Evolutionary conservation across 2,329 filamentous ascomycete genomes (phyloP), one percentile per base, ranked within the genome.

Genomic region (Colletotrichum aenigma): DNA sequence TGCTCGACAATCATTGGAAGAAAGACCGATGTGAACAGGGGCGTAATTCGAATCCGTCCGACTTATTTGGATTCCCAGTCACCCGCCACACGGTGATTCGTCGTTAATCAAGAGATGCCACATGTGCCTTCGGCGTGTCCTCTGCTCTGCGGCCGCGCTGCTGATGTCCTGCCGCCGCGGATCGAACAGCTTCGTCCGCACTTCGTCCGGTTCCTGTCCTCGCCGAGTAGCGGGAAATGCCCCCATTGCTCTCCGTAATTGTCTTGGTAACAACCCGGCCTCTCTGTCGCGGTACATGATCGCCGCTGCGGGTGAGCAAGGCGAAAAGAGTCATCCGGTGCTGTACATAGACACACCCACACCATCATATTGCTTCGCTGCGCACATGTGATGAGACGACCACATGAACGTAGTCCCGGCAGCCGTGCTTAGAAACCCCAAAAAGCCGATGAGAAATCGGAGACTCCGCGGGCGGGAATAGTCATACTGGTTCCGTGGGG

Each of bases 241-340:
- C 13, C 32, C 26, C 56, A 38, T 18, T 56, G 10, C 8, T 32
- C 9, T 38, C 62, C 56, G 26, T 16, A 24, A 32, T 34, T 16
- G 26, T 52, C 21, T 68, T 75, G 30, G 32, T 73, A 68, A 58
- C 58, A 62, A 13, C 38, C 8, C 69, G 72, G 36, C 71, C 32
- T 56, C 15, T 62, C 56, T 34, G 32, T 30, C 60, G 26, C 21
- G 60, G 28, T 67, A 62, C 12, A 32, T 62, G 72, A 75, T 75
- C 73, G 70, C 60, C 64, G 43, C 69, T 75, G 73, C 64, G 26
- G 28, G 70, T 68, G 70, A 74, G 74, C 66, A 64, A 62, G 65
- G 52, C 60, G n/a, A 55, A 21, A 65, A 70, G 71, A 76, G 74
- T 74, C 74, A 74, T 66, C 48, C n/a, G 48, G 28, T 8, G 48